These are phyloP conservation scores for Austroboletus novae-zelandiae DNA, from an alignment of 1,284 basidiomycete species.

Conservation along the genomic window DNA sequence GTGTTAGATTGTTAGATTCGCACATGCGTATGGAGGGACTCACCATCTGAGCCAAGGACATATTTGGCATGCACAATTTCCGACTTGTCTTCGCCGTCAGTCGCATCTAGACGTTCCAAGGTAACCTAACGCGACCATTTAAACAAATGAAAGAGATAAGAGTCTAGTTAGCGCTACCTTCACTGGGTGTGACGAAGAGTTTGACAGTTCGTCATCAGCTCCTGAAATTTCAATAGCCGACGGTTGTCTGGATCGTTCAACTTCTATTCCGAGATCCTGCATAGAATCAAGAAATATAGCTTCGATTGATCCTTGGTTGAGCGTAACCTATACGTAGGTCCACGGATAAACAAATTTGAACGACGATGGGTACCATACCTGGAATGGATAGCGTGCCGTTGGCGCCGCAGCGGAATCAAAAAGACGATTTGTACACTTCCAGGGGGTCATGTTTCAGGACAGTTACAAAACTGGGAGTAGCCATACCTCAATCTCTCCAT, in stretches of 20 bases:
- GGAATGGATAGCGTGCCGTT: constrained; percentile 61
- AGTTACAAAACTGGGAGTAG: not conserved
- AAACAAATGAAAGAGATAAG: not conserved
- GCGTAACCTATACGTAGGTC: constrained; percentile 45
- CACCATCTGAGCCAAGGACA: constrained; percentile 61
- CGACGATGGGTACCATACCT: constrained; percentile 35
- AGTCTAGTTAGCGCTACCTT: constrained; percentile 35
- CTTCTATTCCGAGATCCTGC: constrained; percentile 45
- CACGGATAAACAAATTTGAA: not conserved
- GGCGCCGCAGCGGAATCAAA: constrained; percentile 57
- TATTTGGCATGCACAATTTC: constrained; percentile 42
- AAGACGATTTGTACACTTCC: constrained; percentile 58
- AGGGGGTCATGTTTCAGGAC: not conserved
- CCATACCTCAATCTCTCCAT: constrained; percentile 52
- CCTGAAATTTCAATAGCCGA: constrained; percentile 48
- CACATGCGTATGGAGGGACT: constrained; percentile 1
- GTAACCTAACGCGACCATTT: constrained; percentile 33
- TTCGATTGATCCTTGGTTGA: constrained; percentile 75
- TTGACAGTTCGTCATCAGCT: constrained; percentile 39
- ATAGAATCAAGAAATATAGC: constrained; percentile 64
- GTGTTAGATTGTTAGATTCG: not conserved
- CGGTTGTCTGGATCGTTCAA: constrained; percentile 57
- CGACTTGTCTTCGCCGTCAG: constrained; percentile 19
- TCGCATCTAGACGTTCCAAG: constrained; percentile 21
- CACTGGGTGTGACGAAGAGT: constrained; percentile 50